Conservation (phyloP, 306 rosid species). For the Alnus glutinosa region DNA sequence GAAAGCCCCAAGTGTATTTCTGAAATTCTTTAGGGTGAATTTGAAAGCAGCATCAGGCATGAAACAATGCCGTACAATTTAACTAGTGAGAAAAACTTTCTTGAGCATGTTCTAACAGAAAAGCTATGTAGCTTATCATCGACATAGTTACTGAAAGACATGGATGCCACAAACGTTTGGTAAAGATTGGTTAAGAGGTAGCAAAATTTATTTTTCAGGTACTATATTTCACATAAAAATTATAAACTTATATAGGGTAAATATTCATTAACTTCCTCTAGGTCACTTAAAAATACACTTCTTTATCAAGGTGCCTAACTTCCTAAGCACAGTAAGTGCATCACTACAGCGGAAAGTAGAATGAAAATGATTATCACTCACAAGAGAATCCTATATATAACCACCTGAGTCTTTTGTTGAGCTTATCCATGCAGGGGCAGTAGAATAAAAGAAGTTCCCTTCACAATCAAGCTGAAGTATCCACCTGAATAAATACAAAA, state of each 20-base stretch:
- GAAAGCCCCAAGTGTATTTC: background rate
- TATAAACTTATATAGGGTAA: too few relatives aligned
- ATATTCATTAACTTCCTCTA: background rate
- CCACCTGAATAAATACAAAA: slow-evolving; percentile 60
- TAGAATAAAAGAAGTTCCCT: slow-evolving; percentile 81
- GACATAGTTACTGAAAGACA: background rate
- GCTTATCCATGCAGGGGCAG: slow-evolving; percentile 84
- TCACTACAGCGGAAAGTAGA: background rate
- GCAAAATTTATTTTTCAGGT: background rate
- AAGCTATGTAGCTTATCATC: background rate
- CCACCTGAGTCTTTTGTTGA: slow-evolving; percentile 49
- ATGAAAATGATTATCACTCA: background rate
- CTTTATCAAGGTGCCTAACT: background rate
- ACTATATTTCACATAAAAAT: background rate
- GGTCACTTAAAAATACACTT: background rate
- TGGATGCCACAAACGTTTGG: background rate
- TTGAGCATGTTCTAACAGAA: background rate
- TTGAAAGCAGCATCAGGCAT: background rate
- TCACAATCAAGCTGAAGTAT: slow-evolving; percentile 84
- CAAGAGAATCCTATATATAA: slow-evolving; percentile 9
- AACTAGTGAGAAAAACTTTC: background rate
- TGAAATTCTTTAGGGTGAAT: background rate
- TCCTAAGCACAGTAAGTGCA: background rate
- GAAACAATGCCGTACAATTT: background rate
- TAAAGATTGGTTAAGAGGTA: background rate